Percentiles rank a stretch among this genome's conserved stretches.
Evolutionary conservation across 352 stramenopile species (phyloP).

Genomic region (Pythium folliculosum): DNA sequence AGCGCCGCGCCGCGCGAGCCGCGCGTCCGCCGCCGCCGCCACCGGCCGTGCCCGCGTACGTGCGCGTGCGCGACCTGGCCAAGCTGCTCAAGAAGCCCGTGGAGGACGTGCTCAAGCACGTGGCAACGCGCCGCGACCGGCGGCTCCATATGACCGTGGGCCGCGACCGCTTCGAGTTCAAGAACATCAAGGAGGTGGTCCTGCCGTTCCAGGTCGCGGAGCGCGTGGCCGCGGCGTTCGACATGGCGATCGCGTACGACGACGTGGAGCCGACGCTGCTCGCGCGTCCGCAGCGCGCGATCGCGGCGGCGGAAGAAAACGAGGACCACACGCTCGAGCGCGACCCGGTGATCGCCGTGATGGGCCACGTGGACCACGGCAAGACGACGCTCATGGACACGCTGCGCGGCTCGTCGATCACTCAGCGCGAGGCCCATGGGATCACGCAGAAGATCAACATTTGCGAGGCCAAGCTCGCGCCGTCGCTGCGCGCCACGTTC

Average conservation of each 20-base stretch:
- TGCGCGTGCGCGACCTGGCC: conserved; percentile 74
- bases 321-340: conserved; percentile 55
- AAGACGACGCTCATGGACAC: conserved; percentile 99
- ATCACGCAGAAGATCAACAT: conserved; percentile 99
- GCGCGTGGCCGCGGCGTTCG: conserved; percentile 51
- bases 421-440: conserved; percentile 93
- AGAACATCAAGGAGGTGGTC: conserved; percentile 76
- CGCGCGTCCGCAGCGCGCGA: conserved; percentile 25
- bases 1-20: conserved; percentile 12
- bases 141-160: conserved; percentile 58
- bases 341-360: conserved; percentile 97
- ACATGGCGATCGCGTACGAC: conserved; percentile 50
- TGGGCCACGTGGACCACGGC: conserved; percentile 99
- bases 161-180: conserved; percentile 59
- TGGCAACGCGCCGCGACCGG: conserved; percentile 56
- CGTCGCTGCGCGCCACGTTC: conserved; percentile 89
- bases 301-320: not conserved
- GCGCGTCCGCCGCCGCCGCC: conserved; percentile 16
- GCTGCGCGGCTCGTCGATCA: conserved; percentile 90
- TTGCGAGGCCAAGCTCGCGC: conserved; percentile 91
- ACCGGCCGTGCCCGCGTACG: conserved; percentile 45
- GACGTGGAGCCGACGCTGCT: conserved; percentile 58
- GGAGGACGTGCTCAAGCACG: conserved; percentile 71
- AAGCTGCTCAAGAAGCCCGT: conserved; percentile 66
- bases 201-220: conserved; percentile 66